phyloP scores from a whole-genome alignment of 1,284 basidiomycete genomes.

The Ganoderma meredithae region DNA sequence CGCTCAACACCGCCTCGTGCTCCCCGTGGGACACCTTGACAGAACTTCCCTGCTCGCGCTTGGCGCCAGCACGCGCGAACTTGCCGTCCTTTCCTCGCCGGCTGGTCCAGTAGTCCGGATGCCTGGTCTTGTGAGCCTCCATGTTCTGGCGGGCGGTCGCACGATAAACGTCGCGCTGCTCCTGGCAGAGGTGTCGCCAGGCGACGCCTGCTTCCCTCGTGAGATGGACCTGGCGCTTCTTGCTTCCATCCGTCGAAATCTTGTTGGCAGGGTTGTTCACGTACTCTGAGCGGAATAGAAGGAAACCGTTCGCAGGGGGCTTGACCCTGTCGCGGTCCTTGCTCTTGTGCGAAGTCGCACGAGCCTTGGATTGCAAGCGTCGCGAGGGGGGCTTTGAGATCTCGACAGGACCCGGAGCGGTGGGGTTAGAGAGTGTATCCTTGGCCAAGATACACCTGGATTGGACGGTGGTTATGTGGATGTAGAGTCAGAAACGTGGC shows the following conservation, averaged over 20 bases:
- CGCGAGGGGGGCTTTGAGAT: background rate
- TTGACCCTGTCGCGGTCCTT: background rate
- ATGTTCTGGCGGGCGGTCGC: background rate
- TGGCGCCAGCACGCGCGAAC: background rate
- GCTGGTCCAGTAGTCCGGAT: slow-evolving; percentile 2
- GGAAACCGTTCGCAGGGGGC: slow-evolving; percentile 1
- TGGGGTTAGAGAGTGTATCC: background rate
- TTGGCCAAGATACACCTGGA: background rate
- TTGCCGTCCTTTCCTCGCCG: background rate
- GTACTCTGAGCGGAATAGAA: slow-evolving; percentile 2
- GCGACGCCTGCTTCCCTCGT: background rate
- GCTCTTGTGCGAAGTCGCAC: background rate
- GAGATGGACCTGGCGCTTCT: background rate
- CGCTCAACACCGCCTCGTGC: background rate
- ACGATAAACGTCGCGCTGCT: background rate
- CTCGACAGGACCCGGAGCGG: background rate
- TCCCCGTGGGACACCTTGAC: background rate
- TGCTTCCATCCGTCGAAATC: background rate
- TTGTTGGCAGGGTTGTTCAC: background rate
- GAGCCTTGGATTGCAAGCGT: background rate
- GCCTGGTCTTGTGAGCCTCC: background rate
- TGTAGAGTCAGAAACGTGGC: background rate
- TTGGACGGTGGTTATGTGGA: background rate
- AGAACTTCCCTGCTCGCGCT: background rate
- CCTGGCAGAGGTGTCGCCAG: background rate